Percentiles rank a stretch among this genome's conserved stretches.
These are phyloP conservation scores for Ceraceosorus guamensis DNA, from an alignment of 1,284 basidiomycete genomes.

Conservation along the genomic window DNA sequence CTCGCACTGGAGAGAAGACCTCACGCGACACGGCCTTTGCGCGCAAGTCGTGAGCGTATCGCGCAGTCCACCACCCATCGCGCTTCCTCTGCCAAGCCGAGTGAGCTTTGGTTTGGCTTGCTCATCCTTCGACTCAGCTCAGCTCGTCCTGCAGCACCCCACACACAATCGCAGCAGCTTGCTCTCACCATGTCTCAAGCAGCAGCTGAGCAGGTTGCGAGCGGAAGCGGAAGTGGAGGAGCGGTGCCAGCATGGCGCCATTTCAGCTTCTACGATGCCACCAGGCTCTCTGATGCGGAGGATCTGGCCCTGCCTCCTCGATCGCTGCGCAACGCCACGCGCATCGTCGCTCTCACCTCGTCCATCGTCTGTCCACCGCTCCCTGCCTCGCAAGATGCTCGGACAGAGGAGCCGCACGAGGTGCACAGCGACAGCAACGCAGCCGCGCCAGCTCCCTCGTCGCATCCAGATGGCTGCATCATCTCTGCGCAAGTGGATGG, in stretches of 20 bases:
- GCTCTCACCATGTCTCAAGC: too few relatives aligned
- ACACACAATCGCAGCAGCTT: too few relatives aligned
- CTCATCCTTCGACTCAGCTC: too few relatives aligned
- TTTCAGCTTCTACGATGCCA: conserved; percentile 34
- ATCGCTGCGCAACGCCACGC: conserved; percentile 19
- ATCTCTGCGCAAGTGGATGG: conserved; percentile 30
- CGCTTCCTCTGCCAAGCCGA: too few relatives aligned
- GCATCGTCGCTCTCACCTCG: conserved; percentile 28
- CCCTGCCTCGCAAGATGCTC: conserved; percentile 3
- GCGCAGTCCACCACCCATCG: too few relatives aligned
- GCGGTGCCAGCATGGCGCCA: conserved; percentile 38
- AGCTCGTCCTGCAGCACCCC: too few relatives aligned
- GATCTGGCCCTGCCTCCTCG: conserved; percentile 27
- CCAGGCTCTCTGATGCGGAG: conserved; percentile 21
- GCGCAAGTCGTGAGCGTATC: too few relatives aligned
- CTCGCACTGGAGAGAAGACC: too few relatives aligned
- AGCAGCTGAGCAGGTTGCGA: too few relatives aligned
- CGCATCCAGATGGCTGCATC: conserved; percentile 7
- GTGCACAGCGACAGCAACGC: conserved; percentile 1
- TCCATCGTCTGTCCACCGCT: conserved; percentile 24
- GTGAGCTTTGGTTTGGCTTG: too few relatives aligned
- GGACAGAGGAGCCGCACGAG: conserved; percentile 1
- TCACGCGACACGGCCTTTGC: too few relatives aligned
- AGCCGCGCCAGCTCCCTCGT: neutral
- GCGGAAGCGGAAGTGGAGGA: neutral